Base-by-base conservation (phyloP, 2,329 filamentous ascomycete species). In the Cryphonectria parasitica region DNA sequence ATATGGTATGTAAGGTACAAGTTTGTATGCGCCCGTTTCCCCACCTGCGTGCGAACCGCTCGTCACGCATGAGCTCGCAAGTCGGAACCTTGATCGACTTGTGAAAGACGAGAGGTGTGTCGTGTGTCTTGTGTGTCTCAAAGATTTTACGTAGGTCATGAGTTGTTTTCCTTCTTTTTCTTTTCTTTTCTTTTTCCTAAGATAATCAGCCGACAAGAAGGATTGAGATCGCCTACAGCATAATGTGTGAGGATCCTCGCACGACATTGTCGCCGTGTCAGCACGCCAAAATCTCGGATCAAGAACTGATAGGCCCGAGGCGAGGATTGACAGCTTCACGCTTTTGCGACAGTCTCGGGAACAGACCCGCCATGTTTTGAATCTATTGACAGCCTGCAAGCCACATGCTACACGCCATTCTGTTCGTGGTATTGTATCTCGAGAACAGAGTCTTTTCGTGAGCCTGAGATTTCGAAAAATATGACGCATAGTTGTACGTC, bases 1-100 rank as follows among this genome's bases (percentile, higher is more conserved):
- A 45, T 56, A 70, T 70, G 69, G 36, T 56, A 70, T 70, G 69
- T 52, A 70, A 70, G 69, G 69, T 70, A 70, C 69, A 34, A 61
- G 69, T 60, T 49, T 34, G 28, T 22, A 31, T 54, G 22, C 11
- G 22, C 45, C 45, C 19, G 45, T 49, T 49, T 56, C 58, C 41
- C 68, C 56, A 64, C 64, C 62, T 60, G 54, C 52, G 25, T 10
- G 58, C 34, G 15, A 39, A 31, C 10, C 45, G 7, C 58, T 61
- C 19, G 58, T 61, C 6, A 25, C 17, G 10, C 67, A 36, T 41
- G 67, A 25, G 54, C 67, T 34, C 62, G 22, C 28, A n/a, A 36
- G 10, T 25, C 13, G 13, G 41, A 34, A 34, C 36, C 25, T 31
- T 17, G 28, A 25, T 64, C 31, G 28, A 34, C 11, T 19, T 58